Percentiles rank a stretch among this genome's conserved stretches.
Evolutionary conservation across 163 green algal genomes (phyloP).

Genomic region (Picocystis sp.): DNA sequence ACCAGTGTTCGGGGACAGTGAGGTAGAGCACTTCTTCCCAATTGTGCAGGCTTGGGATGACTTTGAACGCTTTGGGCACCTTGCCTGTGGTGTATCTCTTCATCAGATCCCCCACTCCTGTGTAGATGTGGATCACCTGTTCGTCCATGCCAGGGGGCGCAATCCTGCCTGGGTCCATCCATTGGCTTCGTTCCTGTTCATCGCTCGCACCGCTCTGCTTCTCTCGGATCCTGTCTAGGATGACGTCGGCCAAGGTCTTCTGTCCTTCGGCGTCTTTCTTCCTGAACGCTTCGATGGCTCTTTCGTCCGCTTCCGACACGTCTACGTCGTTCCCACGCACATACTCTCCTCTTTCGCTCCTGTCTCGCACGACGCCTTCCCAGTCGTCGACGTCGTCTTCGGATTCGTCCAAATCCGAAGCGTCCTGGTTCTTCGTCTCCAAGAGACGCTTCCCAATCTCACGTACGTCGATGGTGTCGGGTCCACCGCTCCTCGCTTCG

Average conservation of each 20-base stretch:
- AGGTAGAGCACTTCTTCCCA: conserved; percentile 94
- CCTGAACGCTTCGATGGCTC: no score
- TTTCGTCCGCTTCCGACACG: no score
- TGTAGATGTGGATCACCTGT: conserved; percentile 72
- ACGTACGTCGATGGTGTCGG: no score
- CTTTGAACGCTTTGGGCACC: conserved; percentile 89
- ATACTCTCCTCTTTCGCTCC: no score
- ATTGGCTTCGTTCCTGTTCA: conserved; percentile 4
- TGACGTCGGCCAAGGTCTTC: conserved; percentile 62
- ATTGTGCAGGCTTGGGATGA: conserved; percentile 84
- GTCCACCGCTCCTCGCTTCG: no score
- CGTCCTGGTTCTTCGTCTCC: no score
- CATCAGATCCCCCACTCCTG: conserved; percentile 8
- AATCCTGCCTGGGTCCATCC: neutral
- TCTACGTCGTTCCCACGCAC: no score
- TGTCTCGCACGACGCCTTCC: no score
- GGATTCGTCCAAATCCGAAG: no score
- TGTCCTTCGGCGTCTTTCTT: conserved; percentile 7
- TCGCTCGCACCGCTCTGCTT: conserved; percentile 31
- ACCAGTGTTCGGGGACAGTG: conserved; percentile 80
- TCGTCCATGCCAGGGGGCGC: conserved; percentile 42
- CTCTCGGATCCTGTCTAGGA: conserved; percentile 61
- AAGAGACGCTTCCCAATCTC: no score
- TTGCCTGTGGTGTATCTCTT: conserved; percentile 65
- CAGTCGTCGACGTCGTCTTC: no score